phyloP scores from a whole-genome alignment of 352 stramenopile species.

The Pythium rhizo-oryzae region DNA sequence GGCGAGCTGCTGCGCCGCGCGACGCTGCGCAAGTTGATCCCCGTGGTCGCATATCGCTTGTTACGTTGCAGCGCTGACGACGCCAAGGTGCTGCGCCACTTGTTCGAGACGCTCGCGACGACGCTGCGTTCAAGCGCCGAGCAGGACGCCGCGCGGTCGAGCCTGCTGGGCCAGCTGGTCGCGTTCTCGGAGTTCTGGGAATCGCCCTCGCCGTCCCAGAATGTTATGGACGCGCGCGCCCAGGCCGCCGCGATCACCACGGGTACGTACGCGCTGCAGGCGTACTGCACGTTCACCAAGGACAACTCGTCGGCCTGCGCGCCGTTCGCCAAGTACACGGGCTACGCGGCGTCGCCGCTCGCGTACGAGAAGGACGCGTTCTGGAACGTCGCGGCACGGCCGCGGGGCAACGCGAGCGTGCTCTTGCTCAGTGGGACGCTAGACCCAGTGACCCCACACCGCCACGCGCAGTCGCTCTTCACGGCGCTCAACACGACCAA shows the following conservation, averaged over 20 bases:
- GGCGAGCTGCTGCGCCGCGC: conserved; percentile 16
- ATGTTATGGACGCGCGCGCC: conserved; percentile 8
- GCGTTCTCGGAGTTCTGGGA: conserved; percentile 34
- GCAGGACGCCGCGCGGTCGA: conserved; percentile 9
- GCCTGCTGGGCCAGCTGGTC: conserved; percentile 30
- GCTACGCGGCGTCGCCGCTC: conserved; percentile 23
- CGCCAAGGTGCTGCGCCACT: conserved; percentile 18
- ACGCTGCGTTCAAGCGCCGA: not conserved
- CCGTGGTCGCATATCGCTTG: conserved; percentile 32
- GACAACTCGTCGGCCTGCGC: conserved; percentile 9
- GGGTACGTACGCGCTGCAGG: conserved; percentile 6
- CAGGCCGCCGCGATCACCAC: conserved; percentile 20
- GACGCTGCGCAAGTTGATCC: conserved; percentile 32
- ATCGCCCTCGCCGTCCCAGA: conserved; percentile 14
- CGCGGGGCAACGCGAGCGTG: conserved; percentile 24
- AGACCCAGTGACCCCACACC: conserved; percentile 34
- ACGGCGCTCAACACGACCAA: conserved; percentile 23
- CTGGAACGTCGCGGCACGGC: conserved; percentile 29
- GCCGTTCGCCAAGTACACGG: not conserved
- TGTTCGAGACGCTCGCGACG: conserved; percentile 20
- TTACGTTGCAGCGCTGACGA: conserved; percentile 28
- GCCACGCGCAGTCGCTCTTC: conserved; percentile 26
- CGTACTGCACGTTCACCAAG: conserved; percentile 32
- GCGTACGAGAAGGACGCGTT: conserved; percentile 31
- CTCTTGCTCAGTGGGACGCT: conserved; percentile 36